These are phyloP conservation scores for Quercus berberidifolia DNA, from an alignment of 306 rosid species.

Conservation along the genomic window DNA sequence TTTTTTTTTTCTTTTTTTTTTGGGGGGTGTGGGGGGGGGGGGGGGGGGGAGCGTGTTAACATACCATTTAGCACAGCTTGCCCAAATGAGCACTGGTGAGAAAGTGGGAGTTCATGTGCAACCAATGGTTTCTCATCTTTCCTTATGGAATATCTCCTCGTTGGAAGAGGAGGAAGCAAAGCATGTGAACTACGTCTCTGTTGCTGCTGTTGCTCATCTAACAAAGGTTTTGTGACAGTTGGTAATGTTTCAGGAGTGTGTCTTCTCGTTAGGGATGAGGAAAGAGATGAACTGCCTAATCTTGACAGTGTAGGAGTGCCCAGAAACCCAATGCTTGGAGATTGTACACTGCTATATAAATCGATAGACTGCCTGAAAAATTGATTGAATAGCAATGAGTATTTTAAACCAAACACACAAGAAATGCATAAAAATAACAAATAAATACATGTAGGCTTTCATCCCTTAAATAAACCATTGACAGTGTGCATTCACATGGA, in stretches of 20 bases:
- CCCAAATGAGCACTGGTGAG: slow-evolving; percentile 65
- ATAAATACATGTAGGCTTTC: background rate
- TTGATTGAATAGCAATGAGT: slow-evolving; percentile 5
- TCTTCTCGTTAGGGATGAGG: slow-evolving; percentile 87
- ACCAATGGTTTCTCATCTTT: slow-evolving; percentile 50
- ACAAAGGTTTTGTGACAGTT: slow-evolving; percentile 55
- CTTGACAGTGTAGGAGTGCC: slow-evolving; percentile 77
- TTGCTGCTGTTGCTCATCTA: slow-evolving; percentile 45
- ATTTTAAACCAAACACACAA: background rate
- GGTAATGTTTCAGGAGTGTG: slow-evolving; percentile 82
- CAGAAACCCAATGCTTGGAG: slow-evolving; percentile 83
- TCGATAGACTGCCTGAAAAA: slow-evolving; percentile 93
- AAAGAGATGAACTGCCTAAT: slow-evolving; percentile 86
- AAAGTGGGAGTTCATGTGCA: slow-evolving; percentile 63
- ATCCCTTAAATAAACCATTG: background rate
- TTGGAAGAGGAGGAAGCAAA: slow-evolving; percentile 57
- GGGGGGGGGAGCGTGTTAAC: background rate
- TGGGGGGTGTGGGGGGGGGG: too few species aligned
- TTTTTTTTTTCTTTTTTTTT: background rate
- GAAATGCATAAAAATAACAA: background rate
- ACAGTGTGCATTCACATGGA: background rate
- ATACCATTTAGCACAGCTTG: slow-evolving; percentile 88
- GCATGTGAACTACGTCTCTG: slow-evolving; percentile 59
- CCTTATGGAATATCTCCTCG: slow-evolving; percentile 44
- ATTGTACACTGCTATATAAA: slow-evolving; percentile 84